Percentiles rank a stretch among this genome's conserved stretches.
Conservation (phyloP, 345 rosid genomes). For the Eucalyptus lansdowneana region DNA sequence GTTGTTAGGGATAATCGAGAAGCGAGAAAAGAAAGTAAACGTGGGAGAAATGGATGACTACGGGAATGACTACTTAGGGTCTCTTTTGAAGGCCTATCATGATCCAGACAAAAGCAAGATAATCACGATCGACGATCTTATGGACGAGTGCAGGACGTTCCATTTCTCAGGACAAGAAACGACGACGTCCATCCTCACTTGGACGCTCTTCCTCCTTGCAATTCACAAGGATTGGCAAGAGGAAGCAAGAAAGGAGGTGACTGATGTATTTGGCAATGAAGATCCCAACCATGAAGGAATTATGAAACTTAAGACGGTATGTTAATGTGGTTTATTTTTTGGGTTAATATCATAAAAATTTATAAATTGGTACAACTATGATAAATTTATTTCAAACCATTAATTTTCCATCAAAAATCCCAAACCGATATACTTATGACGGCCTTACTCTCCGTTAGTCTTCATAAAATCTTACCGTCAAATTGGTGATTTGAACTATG, state of each 20-base stretch:
- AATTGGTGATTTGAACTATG: too few relatives aligned
- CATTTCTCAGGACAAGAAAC: conserved; percentile 20
- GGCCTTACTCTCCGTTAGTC: fast-evolving
- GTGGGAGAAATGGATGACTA: not conserved
- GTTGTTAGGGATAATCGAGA: not conserved
- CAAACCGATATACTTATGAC: too few relatives aligned
- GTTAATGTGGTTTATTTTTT: not conserved
- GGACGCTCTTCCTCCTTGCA: conserved; percentile 25
- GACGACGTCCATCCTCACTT: conserved; percentile 7
- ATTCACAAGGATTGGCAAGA: conserved; percentile 27
- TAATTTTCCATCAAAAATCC: too few relatives aligned
- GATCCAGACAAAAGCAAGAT: not conserved
- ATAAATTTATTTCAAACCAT: too few relatives aligned
- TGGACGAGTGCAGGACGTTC: conserved; percentile 38
- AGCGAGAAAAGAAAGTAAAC: not conserved
- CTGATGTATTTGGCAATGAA: conserved; percentile 5
- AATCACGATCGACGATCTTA: not conserved
- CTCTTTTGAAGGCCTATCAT: conserved; percentile 1
- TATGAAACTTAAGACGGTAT: not conserved
- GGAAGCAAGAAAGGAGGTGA: conserved; percentile 15
- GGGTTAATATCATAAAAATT: not conserved
- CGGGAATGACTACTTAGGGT: conserved; percentile 11
- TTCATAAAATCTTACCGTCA: too few relatives aligned
- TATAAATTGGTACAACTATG: fast-evolving
- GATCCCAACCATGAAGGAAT: not conserved